Evolutionary conservation across 2,329 filamentous ascomycete genomes (phyloP).

Genomic region (Fusarium protoensiforme): DNA sequence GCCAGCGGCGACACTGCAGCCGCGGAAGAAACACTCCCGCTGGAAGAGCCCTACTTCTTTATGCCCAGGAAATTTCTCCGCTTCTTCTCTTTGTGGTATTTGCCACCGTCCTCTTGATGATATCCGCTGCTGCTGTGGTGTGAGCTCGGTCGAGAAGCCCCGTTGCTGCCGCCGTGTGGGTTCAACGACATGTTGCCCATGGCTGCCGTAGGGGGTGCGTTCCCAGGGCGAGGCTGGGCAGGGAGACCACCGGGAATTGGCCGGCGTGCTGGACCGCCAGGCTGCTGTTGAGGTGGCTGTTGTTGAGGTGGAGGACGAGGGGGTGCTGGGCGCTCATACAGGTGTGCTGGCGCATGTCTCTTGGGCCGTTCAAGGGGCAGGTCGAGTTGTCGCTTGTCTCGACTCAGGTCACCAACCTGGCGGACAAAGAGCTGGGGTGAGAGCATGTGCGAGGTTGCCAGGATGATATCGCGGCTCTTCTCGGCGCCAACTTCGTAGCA

Average conservation of each 20-base stretch:
- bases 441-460: conserved; percentile 92
- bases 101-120: conserved; percentile 49
- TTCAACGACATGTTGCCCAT: conserved; percentile 67
- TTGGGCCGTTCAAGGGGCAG: conserved; percentile 84
- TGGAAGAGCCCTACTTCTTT: conserved; percentile 63
- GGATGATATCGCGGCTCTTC: conserved; percentile 83
- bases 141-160: conserved; percentile 23
- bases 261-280: conserved; percentile 31
- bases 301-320: conserved; percentile 54
- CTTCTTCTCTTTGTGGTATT: conserved; percentile 70
- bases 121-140: conserved; percentile 18
- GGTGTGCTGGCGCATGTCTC: conserved; percentile 83
- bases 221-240: conserved; percentile 36
- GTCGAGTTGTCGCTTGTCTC: conserved; percentile 79
- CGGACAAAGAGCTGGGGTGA: conserved; percentile 85
- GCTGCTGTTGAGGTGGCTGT: conserved; percentile 29
- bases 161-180: conserved; percentile 34
- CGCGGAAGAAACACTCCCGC: conserved; percentile 27
- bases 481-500: conserved; percentile 88
- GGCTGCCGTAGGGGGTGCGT: conserved; percentile 59
- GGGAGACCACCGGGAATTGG: conserved; percentile 43
- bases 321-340: conserved; percentile 79
- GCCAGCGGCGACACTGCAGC: conserved; percentile 5
- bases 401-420: conserved; percentile 83
- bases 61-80: conserved; percentile 67